Base-by-base conservation (phyloP, 768 basidiomycete genomes). In the Gelatoporia subvermispora region DNA sequence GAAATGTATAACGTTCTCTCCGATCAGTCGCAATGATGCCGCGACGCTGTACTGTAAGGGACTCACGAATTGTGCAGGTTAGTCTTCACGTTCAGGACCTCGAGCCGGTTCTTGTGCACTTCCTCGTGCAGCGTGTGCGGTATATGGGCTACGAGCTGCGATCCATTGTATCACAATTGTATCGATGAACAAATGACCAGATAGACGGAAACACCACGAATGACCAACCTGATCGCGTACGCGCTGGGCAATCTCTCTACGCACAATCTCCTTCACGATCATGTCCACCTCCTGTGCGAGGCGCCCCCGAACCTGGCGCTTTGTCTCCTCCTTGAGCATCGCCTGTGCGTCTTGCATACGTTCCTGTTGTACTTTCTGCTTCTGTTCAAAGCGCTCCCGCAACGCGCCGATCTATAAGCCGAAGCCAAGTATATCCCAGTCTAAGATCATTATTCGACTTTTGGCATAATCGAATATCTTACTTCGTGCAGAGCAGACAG, bases 21-120 rank as follows among this genome's bases (percentile, higher is more conserved):
- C n/a, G n/a, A n/a, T n/a, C n/a, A n/a, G n/a, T n/a, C n/a, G n/a
- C n/a, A n/a, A n/a, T n/a, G n/a, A n/a, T n/a, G n/a, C n/a, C n/a
- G n/a, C n/a, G n/a, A n/a, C n/a, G n/a, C n/a, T n/a, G n/a, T n/a
- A n/a, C n/a, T 18, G 17, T 15, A 44, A 34, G 31, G 5, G 11
- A 38, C 47, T 16, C 31, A 49, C 48, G 48, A 42, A 17, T 49
- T 49, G 22, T 44, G 48, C 5, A 49, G 34, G 13, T 21, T 35
- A 9, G 13, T 18, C 36, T 43, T 49, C 13, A 43, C 48, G 22
- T 17, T 15, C 2, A 39, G 18, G 35, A 49, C 22, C 7, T 43
- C 24, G 16, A 20, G 28, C 24, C 43, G 43, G 31, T 35, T 43
- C 18, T 43, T 18, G 8, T 22, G 24, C 10, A 43, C 34, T 16